A percentile compares a stretch with the other conserved stretches of the same genome.
Conservation (phyloP, 2,329 filamentous ascomycete genomes). For the Bipolaris cookei region DNA sequence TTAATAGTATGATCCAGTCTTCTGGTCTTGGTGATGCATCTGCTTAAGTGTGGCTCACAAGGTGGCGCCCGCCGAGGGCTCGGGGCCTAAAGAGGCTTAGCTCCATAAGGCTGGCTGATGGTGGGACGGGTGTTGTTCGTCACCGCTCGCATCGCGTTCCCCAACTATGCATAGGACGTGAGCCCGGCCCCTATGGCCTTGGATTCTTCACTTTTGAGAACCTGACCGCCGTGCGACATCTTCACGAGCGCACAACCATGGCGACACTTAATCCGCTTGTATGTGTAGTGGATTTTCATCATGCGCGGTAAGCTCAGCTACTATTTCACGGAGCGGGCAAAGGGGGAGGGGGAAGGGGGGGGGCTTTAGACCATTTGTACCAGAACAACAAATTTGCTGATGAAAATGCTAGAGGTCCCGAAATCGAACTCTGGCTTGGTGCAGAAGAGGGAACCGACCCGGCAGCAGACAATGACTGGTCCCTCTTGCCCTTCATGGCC, state of each 20-base stretch:
- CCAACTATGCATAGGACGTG: slow-evolving; percentile 24
- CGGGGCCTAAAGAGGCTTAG: slow-evolving; percentile 21
- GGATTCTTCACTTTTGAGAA: neutral
- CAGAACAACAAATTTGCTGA: neutral
- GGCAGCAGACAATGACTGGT: slow-evolving; percentile 85
- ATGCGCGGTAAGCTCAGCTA: slow-evolving; percentile 50
- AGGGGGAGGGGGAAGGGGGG: neutral
- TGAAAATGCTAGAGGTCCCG: slow-evolving; percentile 69
- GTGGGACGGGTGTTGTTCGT: slow-evolving; percentile 23
- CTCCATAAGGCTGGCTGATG: slow-evolving; percentile 32
- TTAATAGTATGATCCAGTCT: slow-evolving; percentile 1
- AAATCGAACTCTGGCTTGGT: slow-evolving; percentile 92
- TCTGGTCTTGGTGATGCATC: slow-evolving; percentile 3
- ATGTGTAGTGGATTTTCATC: slow-evolving; percentile 62
- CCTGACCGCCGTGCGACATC: slow-evolving; percentile 9
- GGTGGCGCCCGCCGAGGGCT: slow-evolving; percentile 12
- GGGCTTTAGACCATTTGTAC: neutral
- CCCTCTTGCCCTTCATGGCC: slow-evolving; percentile 92
- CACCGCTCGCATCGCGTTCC: slow-evolving; percentile 32
- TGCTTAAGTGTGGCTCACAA: neutral
- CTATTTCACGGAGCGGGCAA: slow-evolving; percentile 1
- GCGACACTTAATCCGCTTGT: slow-evolving; percentile 51
- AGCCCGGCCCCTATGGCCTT: slow-evolving; percentile 19
- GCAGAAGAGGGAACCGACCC: slow-evolving; percentile 76
- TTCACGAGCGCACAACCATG: slow-evolving; percentile 41